Conservation (phyloP, 768 basidiomycete genomes). For the Kwoniella dejecticola region DNA sequence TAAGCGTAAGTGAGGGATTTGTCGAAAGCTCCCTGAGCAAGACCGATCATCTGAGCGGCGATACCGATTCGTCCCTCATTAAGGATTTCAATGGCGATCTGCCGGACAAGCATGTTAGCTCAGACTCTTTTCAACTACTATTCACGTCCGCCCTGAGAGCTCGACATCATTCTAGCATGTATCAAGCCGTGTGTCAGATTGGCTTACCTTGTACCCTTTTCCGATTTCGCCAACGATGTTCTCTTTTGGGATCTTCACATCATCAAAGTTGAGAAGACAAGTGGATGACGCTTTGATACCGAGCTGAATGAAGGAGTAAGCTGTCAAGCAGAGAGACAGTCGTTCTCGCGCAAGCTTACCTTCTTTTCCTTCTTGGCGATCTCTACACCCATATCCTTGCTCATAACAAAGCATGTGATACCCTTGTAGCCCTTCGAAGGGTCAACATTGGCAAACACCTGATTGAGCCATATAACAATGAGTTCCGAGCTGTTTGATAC, state of each 20-base stretch:
- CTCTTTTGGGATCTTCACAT: conserved; percentile 76
- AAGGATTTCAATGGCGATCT: conserved; percentile 93
- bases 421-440: conserved; percentile 96
- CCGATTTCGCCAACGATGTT: conserved; percentile 83
- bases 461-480: conserved; percentile 55
- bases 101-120: too few species aligned
- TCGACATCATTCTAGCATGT: too few species aligned
- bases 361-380: conserved; percentile 99
- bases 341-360: conserved; percentile 40
- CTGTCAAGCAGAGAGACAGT: too few species aligned
- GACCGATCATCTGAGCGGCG: conserved; percentile 96
- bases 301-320: conserved; percentile 57
- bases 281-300: conserved; percentile 96
- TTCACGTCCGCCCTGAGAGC: too few species aligned
- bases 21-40: conserved; percentile 95
- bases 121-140: too few species aligned
- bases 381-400: conserved; percentile 93
- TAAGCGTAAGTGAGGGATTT: conserved; percentile 94
- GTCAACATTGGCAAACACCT: conserved; percentile 95
- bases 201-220: conserved; percentile 77
- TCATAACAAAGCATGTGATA: conserved; percentile 95
- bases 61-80: conserved; percentile 98
- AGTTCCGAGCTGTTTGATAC: background rate
- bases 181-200: too few species aligned
- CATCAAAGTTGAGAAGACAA: conserved; percentile 90